Conservation (phyloP, 2,329 filamentous ascomycete genomes). For the Aspergillus pseudoviridinutans region DNA sequence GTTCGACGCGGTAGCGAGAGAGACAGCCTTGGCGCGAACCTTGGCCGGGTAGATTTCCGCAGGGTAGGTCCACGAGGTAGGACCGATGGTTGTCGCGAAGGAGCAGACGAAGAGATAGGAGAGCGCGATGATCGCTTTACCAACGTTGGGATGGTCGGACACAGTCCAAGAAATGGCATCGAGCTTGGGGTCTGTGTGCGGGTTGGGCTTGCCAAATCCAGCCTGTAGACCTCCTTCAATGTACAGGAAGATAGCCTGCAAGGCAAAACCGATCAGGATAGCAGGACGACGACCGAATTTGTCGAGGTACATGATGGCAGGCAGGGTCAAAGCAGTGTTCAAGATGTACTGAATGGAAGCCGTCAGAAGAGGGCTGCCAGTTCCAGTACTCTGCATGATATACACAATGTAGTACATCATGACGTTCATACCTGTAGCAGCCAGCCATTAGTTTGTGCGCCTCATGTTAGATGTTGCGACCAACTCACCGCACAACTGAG, state of each 20-base stretch:
- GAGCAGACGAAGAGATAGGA: constrained; percentile 25
- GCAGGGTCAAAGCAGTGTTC: constrained; percentile 72
- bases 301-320: constrained; percentile 69
- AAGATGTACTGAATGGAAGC: constrained; percentile 70
- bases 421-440: constrained; percentile 57
- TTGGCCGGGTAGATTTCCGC: constrained; percentile 18
- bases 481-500: constrained; percentile 56
- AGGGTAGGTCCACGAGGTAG: constrained; percentile 17
- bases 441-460: neutral
- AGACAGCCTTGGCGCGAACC: constrained; percentile 17
- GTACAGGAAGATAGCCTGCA: constrained; percentile 51
- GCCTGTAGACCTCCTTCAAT: constrained; percentile 38
- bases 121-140: constrained; percentile 23
- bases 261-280: constrained; percentile 58
- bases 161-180: constrained; percentile 18
- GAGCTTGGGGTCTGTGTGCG: constrained; percentile 3
- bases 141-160: constrained; percentile 14
- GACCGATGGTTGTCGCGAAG: constrained; percentile 23
- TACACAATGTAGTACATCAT: constrained; percentile 66
- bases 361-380: constrained; percentile 56
- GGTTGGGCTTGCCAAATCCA: constrained; percentile 10
- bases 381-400: constrained; percentile 63
- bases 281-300: constrained; percentile 67
- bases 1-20: constrained; percentile 15
- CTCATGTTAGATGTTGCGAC: neutral